Conservation (phyloP, 106 monocot genomes). For the Dioscorea zingiberensis region DNA sequence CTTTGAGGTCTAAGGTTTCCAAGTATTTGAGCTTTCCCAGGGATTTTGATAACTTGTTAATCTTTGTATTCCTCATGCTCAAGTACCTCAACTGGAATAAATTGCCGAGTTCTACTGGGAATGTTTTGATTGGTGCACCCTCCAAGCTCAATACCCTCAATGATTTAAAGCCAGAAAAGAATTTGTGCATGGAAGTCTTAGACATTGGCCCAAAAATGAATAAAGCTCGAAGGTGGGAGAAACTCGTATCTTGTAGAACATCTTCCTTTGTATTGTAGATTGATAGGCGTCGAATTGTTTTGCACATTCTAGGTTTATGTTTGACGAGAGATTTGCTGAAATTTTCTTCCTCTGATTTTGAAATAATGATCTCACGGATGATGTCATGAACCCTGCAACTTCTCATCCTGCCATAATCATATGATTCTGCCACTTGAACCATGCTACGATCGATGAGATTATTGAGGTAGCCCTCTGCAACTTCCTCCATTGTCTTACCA, state of each 20-base stretch:
- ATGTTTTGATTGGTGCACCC: not conserved
- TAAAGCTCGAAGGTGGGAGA: not conserved
- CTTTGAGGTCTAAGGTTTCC: constrained; percentile 24
- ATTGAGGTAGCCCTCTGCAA: constrained; percentile 23
- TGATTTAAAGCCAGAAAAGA: constrained; percentile 1
- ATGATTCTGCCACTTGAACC: constrained; percentile 13
- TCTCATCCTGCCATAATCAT: constrained; percentile 5
- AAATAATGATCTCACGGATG: constrained; percentile 6
- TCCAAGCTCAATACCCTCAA: constrained; percentile 28
- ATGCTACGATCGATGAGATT: constrained; percentile 14
- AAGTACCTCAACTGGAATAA: constrained; percentile 24
- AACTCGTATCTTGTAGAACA: no score
- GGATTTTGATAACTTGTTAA: constrained; percentile 8
- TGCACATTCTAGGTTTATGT: not conserved
- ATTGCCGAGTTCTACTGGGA: not conserved
- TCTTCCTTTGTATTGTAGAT: not conserved
- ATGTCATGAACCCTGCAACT: constrained; percentile 17
- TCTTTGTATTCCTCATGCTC: constrained; percentile 24
- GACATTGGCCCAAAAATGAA: not conserved
- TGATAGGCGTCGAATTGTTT: constrained; percentile 1
- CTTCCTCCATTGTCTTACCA: constrained; percentile 17
- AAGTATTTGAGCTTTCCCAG: constrained; percentile 16
- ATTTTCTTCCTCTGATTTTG: not conserved
- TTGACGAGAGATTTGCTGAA: not conserved
- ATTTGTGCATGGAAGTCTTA: no score